A percentile compares a stretch with the other conserved stretches of the same genome.
Evolutionary conservation across 2,329 filamentous ascomycete species (phyloP).

Genomic region (Aciculosporium take): DNA sequence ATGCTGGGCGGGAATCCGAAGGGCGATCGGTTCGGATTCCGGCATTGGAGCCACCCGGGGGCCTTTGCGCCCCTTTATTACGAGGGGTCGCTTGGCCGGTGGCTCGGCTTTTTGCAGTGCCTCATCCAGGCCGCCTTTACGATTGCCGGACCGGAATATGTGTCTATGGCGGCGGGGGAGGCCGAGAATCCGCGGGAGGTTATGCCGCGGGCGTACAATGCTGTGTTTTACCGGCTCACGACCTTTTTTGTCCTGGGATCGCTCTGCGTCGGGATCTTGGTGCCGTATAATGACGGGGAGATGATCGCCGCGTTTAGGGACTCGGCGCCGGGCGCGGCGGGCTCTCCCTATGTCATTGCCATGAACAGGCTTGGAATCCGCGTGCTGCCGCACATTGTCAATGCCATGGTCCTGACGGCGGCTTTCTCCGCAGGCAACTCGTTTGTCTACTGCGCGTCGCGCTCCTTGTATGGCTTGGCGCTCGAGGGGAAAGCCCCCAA

Average conservation of each 20-base stretch:
- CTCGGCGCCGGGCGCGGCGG: slow-evolving; percentile 50
- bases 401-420: slow-evolving; percentile 55
- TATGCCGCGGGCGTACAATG: slow-evolving; percentile 62
- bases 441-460: slow-evolving; percentile 48
- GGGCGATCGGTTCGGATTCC: slow-evolving; percentile 58
- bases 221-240: slow-evolving; percentile 65
- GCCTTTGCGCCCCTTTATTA: slow-evolving; percentile 54
- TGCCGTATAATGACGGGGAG: slow-evolving; percentile 52
- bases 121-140: slow-evolving; percentile 58
- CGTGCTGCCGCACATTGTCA: slow-evolving; percentile 55
- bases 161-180: slow-evolving; percentile 56
- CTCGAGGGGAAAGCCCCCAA: slow-evolving; percentile 52
- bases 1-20: slow-evolving; percentile 74
- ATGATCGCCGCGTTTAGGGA: slow-evolving; percentile 45
- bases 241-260: slow-evolving; percentile 64
- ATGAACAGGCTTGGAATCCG: slow-evolving; percentile 52
- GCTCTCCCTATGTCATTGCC: slow-evolving; percentile 52
- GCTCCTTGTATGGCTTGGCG: slow-evolving; percentile 53
- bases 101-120: slow-evolving; percentile 63
- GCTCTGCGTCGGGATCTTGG: slow-evolving; percentile 55
- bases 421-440: slow-evolving; percentile 56
- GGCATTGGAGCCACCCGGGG: slow-evolving; percentile 51
- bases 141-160: slow-evolving; percentile 53
- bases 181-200: slow-evolving; percentile 54
- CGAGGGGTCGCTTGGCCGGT: slow-evolving; percentile 52